phyloP scores from a whole-genome alignment of 2,329 filamentous ascomycete genomes.

The Aspergillus ruber region DNA sequence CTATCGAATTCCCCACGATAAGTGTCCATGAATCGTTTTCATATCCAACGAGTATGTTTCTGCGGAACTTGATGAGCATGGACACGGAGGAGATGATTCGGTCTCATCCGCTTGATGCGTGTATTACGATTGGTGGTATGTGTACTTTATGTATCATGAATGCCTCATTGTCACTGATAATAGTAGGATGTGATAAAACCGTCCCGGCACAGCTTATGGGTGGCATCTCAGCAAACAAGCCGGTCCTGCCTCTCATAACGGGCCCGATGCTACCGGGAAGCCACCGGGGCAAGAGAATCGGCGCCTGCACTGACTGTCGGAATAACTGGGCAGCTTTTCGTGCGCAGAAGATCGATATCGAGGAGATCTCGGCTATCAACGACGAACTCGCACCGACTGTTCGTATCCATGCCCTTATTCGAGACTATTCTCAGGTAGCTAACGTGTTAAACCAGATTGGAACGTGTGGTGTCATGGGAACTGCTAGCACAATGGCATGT shows the following conservation, averaged over 20 bases:
- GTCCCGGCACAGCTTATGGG: constrained; percentile 70
- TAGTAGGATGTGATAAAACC: constrained; percentile 64
- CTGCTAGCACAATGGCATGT: constrained; percentile 53
- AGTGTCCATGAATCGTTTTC: constrained; percentile 65
- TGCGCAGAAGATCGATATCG: constrained; percentile 61
- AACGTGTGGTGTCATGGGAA: constrained; percentile 54
- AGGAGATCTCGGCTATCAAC: constrained; percentile 64
- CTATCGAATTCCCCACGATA: constrained; percentile 69
- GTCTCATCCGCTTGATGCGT: constrained; percentile 64
- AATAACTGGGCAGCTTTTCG: constrained; percentile 67
- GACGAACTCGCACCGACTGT: constrained; percentile 67
- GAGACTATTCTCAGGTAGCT: background rate
- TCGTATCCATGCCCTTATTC: constrained; percentile 16
- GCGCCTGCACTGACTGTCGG: constrained; percentile 68
- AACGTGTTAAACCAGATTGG: constrained; percentile 28
- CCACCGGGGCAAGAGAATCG: constrained; percentile 57
- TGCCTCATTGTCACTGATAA: background rate
- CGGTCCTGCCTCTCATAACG: constrained; percentile 61
- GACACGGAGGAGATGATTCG: constrained; percentile 73
- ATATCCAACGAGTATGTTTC: constrained; percentile 66
- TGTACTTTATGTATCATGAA: no score
- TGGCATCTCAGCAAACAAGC: constrained; percentile 67
- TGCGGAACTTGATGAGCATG: constrained; percentile 71
- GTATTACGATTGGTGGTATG: constrained; percentile 60
- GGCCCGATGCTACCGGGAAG: constrained; percentile 72